Conservation (phyloP, 495 filamentous ascomycete genomes). For the Lophiostoma macrostomum region DNA sequence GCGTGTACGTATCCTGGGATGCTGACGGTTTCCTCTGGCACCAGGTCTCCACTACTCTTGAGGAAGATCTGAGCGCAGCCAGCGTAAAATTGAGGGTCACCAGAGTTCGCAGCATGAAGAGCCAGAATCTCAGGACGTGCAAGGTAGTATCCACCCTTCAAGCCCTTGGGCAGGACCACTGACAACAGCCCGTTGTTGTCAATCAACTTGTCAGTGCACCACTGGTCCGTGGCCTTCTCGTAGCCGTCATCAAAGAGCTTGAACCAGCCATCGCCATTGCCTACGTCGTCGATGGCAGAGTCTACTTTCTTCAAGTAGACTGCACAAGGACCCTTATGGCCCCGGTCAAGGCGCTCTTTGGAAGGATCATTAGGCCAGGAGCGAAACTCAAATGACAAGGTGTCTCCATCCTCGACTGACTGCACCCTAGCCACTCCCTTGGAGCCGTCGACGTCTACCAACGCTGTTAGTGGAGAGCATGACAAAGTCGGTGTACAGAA, state of each 20-base stretch:
- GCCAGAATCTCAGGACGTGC: conserved; percentile 66
- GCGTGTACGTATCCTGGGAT: conserved; percentile 64
- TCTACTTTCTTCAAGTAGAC: conserved; percentile 64
- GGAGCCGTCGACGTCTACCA: conserved; percentile 54
- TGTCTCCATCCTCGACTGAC: conserved; percentile 50
- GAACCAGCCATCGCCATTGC: conserved; percentile 68
- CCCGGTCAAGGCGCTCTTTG: conserved; percentile 56
- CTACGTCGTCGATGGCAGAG: conserved; percentile 36
- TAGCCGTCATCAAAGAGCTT: conserved; percentile 72
- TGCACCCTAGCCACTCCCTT: conserved; percentile 58
- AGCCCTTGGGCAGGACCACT: conserved; percentile 55
- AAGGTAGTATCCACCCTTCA: conserved; percentile 65
- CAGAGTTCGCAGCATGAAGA: conserved; percentile 59
- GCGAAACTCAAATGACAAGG: conserved; percentile 62
- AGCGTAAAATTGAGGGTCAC: conserved; percentile 62
- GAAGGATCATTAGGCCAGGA: conserved; percentile 54
- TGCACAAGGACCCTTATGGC: conserved; percentile 68
- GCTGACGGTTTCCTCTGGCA: conserved; percentile 48
- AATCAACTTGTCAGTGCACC: conserved; percentile 69
- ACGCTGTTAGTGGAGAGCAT: background rate
- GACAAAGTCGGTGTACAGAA: background rate
- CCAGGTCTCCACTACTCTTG: conserved; percentile 44
- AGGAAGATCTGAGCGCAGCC: conserved; percentile 72
- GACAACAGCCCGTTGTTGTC: conserved; percentile 60
- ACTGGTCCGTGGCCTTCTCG: conserved; percentile 49